Evolutionary conservation across 768 basidiomycete genomes (phyloP).

Genomic region (Mycena kentingensis): DNA sequence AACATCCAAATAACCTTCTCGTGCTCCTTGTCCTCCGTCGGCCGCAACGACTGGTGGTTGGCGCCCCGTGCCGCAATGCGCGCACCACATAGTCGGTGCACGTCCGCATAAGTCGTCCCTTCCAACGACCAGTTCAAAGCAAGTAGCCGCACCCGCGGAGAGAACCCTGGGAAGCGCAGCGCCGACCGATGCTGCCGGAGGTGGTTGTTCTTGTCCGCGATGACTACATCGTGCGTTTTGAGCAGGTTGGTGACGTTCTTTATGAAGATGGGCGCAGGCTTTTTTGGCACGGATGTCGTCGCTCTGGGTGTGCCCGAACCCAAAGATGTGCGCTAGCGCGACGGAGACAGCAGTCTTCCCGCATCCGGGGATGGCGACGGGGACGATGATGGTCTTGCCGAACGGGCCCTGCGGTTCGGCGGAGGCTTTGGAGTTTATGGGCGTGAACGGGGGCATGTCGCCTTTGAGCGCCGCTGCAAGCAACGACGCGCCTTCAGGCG

Average conservation of each 20-base stretch:
- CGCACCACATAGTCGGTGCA: slow-evolving; percentile 76
- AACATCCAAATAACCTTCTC: slow-evolving; percentile 87
- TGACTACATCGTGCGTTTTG: slow-evolving; percentile 71
- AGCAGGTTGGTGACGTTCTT: slow-evolving; percentile 69
- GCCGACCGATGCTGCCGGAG: slow-evolving; percentile 73
- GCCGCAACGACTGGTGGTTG: slow-evolving; percentile 82
- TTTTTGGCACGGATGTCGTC: slow-evolving; percentile 86
- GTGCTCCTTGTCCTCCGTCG: slow-evolving; percentile 54
- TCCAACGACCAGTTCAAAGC: slow-evolving; percentile 76
- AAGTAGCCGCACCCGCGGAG: slow-evolving; percentile 69
- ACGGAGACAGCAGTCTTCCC: slow-evolving; percentile 89
- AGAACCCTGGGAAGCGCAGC: slow-evolving; percentile 50
- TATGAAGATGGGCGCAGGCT: slow-evolving; percentile 66
- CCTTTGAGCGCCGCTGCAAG: slow-evolving; percentile 33
- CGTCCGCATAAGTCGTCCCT: slow-evolving; percentile 54
- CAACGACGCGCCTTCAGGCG: slow-evolving; percentile 45
- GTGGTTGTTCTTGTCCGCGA: slow-evolving; percentile 98
- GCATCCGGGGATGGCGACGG: slow-evolving; percentile 90
- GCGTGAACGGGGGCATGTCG: slow-evolving; percentile 39
- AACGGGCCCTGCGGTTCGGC: slow-evolving; percentile 35
- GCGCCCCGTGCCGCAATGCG: slow-evolving; percentile 76
- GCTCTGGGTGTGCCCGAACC: slow-evolving; percentile 89
- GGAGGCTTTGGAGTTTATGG: slow-evolving; percentile 9
- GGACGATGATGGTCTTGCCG: slow-evolving; percentile 82
- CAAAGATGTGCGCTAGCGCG: slow-evolving; percentile 77